phyloP scores from a whole-genome alignment of 129 eudicot species.

The Ambrosia trifida region DNA sequence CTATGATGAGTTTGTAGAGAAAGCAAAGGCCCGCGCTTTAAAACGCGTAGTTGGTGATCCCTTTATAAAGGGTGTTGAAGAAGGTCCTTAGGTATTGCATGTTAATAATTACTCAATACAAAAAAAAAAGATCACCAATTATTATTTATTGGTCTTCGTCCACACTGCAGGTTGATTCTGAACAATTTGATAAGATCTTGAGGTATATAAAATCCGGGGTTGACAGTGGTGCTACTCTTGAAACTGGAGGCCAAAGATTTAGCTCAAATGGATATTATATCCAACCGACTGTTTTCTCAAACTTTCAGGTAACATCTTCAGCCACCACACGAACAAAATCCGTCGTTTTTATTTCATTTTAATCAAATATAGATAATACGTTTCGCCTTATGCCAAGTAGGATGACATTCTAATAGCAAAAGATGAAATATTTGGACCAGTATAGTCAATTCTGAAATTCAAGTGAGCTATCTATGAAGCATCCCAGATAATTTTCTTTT shows the following conservation, averaged over 20 bases:
- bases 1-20: conserved; percentile 54
- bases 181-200: no score
- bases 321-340: no score
- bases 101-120: background rate
- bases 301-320: no score
- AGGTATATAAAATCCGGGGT: conserved; percentile 46
- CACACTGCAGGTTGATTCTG: conserved; percentile 41
- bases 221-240: conserved; percentile 53
- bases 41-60: no score
- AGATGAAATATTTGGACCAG: conserved; percentile 64
- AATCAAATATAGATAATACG: background rate
- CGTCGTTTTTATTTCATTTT: background rate
- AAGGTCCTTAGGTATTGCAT: no score
- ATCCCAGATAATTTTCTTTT: background rate
- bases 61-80: no score
- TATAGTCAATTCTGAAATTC: conserved; percentile 50
- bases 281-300: no score
- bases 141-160: background rate
- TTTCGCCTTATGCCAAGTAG: no score
- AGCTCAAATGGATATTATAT: conserved; percentile 49
- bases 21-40: conserved; percentile 44
- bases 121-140: background rate
- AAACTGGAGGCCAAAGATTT: conserved; percentile 54
- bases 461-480: conserved; percentile 35
- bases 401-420: conserved; percentile 50